Base-by-base conservation (phyloP, 495 filamentous ascomycete species). In the Penicillium desertorum region DNA sequence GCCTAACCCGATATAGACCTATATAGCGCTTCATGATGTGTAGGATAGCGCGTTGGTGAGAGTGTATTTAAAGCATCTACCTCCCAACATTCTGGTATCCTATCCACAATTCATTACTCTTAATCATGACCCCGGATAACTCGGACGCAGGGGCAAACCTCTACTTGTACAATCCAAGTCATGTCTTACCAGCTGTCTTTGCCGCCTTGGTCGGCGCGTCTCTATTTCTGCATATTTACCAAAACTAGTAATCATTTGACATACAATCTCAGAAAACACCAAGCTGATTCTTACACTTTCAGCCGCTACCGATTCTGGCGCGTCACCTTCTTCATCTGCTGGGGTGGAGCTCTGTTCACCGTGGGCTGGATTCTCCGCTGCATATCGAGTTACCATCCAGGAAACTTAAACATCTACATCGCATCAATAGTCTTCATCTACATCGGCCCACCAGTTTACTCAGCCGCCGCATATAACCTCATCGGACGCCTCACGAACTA, bases 401-500 rank as follows among this genome's bases (percentile, higher is more conserved):
- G 30, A 0, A 70, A 78, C 20, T 30, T 67, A 4, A 64, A 67
- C 10, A 71, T 81, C 8, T 86, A 80, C 55, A 76, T 84, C 47
- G 73, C 76, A 44, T 79, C 83, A 61, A 70, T 73, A 1, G 47
- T 81, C 37, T 75, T 82, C 53, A 74, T 83, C 32, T 79, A 83
- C 34, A 62, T 81, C 2, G 78, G 77, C 2, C 82, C 81, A 10
- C 81, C 79, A 1, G 63, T 84, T 19, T 81, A 78, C 62, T 82
- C 83, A 0, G 83, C 83, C 9, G 77, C 82, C 0, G 80, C 82
- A 14, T 85, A 85, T 64, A 86, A 83, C 67, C 68, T 80, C 22
- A 73, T 86, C 32, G 83, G 78, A 0, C 76, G 82, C 4, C 49
- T 85, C n/a, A 79, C 84, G 63, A 63, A 75, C 61, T 74, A 73